These are phyloP conservation scores for Pythium rishiriense DNA, from an alignment of 352 stramenopile species.

Conservation along the genomic window DNA sequence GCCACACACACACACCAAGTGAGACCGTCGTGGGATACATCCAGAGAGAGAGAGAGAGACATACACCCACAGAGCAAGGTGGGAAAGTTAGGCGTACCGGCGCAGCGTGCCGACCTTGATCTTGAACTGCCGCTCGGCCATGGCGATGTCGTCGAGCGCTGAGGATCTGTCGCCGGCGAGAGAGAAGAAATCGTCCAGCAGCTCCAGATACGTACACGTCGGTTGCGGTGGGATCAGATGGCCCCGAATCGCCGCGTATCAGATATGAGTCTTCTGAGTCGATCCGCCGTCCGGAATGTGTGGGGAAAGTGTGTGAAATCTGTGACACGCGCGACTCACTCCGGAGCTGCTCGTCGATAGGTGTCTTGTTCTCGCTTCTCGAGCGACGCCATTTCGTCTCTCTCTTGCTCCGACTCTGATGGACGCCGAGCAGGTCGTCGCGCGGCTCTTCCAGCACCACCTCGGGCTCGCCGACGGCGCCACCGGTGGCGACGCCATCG, in stretches of 20 bases:
- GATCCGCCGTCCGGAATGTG: no score
- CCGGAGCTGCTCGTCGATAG: not conserved
- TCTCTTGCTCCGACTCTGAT: no score
- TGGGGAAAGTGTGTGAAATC: not conserved
- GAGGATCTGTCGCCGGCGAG: no score
- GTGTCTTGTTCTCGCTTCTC: no score
- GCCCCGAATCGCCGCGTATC: no score
- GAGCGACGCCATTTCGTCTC: no score
- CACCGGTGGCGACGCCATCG: constrained; percentile 21
- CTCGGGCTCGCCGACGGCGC: constrained; percentile 45
- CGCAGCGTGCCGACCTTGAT: constrained; percentile 83
- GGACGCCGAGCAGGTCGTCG: constrained; percentile 45
- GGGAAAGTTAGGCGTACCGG: no score
- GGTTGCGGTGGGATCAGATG: no score
- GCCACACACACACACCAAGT: not conserved
- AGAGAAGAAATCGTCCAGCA: not conserved
- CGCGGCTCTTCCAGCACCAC: constrained; percentile 87
- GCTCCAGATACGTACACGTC: not conserved
- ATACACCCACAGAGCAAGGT: no score
- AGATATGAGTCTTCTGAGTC: constrained; percentile 4
- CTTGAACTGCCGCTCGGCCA: constrained; percentile 76
- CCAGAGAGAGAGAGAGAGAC: no score
- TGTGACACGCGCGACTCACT: constrained; percentile 9
- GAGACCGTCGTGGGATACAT: no score
- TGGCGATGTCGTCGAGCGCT: no score